phyloP scores from a whole-genome alignment of 345 rosid genomes.

The Linum trigynum region DNA sequence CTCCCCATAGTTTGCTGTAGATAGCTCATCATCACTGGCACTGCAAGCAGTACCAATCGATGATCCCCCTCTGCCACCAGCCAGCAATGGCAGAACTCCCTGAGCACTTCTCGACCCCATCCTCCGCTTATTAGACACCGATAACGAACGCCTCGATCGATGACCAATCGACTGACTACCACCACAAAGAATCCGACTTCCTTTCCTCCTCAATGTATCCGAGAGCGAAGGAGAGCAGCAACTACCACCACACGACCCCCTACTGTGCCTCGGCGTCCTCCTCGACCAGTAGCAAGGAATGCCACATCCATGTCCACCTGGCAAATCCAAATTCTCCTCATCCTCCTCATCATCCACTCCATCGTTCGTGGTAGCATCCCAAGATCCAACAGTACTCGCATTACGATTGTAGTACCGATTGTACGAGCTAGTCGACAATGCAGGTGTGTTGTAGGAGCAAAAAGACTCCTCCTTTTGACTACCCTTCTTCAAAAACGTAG shows the following conservation, averaged over 20 bases:
- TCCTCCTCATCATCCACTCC: conserved; percentile 48
- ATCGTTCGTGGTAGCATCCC: conserved; percentile 85
- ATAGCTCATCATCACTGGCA: conserved; percentile 75
- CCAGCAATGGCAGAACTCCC: conserved; percentile 73
- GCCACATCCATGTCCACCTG: conserved; percentile 84
- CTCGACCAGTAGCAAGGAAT: conserved; percentile 93
- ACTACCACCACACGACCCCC: conserved; percentile 24
- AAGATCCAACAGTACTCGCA: conserved; percentile 71
- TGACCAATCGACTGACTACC: conserved; percentile 46
- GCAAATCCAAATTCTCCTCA: conserved; percentile 72
- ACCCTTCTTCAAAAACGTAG: conserved; percentile 38
- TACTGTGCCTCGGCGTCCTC: conserved; percentile 26
- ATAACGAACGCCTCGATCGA: conserved; percentile 38
- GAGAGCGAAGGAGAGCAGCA: conserved; percentile 91
- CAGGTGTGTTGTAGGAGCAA: conserved; percentile 70
- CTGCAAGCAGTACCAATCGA: conserved; percentile 49
- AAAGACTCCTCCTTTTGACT: conserved; percentile 62
- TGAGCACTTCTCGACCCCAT: conserved; percentile 51
- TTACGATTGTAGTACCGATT: conserved; percentile 44
- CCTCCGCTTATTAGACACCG: conserved; percentile 40
- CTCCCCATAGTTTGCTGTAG: conserved; percentile 74
- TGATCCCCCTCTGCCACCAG: conserved; percentile 65
- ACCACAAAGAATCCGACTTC: conserved; percentile 69
- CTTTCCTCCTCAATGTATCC: conserved; percentile 74
- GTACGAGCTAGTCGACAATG: conserved; percentile 75